Percentiles rank a stretch among this genome's conserved stretches.
Conservation (phyloP, 371 early-diverging fungal species). For the Circinella minor region DNA sequence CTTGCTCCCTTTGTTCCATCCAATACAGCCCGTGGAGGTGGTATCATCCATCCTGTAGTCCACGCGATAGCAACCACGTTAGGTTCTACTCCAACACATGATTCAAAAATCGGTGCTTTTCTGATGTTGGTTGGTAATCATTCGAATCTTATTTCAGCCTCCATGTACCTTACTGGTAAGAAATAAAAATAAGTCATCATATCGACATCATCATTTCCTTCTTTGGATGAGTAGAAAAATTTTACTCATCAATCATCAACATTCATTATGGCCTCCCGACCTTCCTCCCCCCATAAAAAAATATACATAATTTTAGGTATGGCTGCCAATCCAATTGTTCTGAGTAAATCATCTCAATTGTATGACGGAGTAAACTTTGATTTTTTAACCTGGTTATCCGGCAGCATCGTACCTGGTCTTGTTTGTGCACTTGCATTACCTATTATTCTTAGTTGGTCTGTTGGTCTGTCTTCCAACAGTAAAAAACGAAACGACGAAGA, state of each 20-base stretch:
- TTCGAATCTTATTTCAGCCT: slow-evolving; percentile 69
- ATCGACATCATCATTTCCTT: background rate
- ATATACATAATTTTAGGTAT: slow-evolving; percentile 41
- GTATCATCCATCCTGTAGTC: slow-evolving; percentile 72
- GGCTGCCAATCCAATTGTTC: slow-evolving; percentile 72
- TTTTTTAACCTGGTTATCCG: slow-evolving; percentile 63
- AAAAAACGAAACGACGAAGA: slow-evolving; percentile 24
- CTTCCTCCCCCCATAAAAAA: background rate
- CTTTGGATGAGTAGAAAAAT: background rate
- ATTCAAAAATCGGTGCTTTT: slow-evolving; percentile 51
- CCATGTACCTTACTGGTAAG: slow-evolving; percentile 65
- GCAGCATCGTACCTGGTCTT: slow-evolving; percentile 61
- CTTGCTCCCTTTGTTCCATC: slow-evolving; percentile 76
- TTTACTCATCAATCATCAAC: background rate
- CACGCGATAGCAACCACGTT: slow-evolving; percentile 62
- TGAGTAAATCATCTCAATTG: slow-evolving; percentile 53
- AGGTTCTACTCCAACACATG: slow-evolving; percentile 39
- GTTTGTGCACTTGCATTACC: slow-evolving; percentile 49
- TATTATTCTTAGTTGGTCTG: slow-evolving; percentile 36
- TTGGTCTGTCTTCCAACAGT: slow-evolving; percentile 26
- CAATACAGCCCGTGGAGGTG: slow-evolving; percentile 79
- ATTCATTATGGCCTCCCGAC: background rate
- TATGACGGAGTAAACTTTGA: slow-evolving; percentile 60
- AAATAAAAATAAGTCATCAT: no score
- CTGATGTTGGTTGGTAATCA: slow-evolving; percentile 60